Base-by-base conservation (phyloP, 805 yeast species). In the Candida palmyrensis region DNA sequence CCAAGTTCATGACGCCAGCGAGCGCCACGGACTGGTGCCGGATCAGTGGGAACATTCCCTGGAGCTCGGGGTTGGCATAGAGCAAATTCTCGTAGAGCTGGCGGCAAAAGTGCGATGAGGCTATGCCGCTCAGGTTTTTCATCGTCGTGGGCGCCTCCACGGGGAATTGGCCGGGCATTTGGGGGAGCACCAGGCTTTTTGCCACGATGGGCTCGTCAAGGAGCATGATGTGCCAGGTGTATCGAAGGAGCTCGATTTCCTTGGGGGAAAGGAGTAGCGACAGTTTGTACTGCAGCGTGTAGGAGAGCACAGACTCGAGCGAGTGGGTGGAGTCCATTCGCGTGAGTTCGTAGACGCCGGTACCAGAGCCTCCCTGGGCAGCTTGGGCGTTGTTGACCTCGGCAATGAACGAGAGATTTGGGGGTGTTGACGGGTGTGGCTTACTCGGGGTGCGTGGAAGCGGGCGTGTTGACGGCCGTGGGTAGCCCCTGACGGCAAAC, bases 1-100 rank as follows among this genome's bases (percentile, higher is more conserved):
- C 82, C 27, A 77, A 68, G 18, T 83, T 73, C 45, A 86, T 54
- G 13, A 85, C 85, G 4, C 89, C 88, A 0, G 90, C 87, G 62
- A 85, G 80, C 6, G 89, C 73, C 11, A 77, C 73, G 1, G 92
- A 87, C 57, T 86, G 95, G 50, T 82, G 88, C 41, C 73, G 72
- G 42, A 84, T 75, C 5, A 84, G 75, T 0, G 95, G 94, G 52
- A 82, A 83, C 49, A 77, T 51, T 25, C 62, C 66, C 43, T 79
- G 86, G 40, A 86, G 62, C 10, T 60, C 61, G 0, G 85, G 78
- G 43, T 72, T 75, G 71, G 75, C 72, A 0, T 73, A 54, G 24
- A 84, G 59, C 32, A 85, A 57, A 48, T 83, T 85, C 33, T 77
- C 72, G 57, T 84, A 85, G 49, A 85, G 73, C 52, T 85, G 94